phyloP scores from a whole-genome alignment of 768 basidiomycete genomes.

The Leccinum subgranulosum region DNA sequence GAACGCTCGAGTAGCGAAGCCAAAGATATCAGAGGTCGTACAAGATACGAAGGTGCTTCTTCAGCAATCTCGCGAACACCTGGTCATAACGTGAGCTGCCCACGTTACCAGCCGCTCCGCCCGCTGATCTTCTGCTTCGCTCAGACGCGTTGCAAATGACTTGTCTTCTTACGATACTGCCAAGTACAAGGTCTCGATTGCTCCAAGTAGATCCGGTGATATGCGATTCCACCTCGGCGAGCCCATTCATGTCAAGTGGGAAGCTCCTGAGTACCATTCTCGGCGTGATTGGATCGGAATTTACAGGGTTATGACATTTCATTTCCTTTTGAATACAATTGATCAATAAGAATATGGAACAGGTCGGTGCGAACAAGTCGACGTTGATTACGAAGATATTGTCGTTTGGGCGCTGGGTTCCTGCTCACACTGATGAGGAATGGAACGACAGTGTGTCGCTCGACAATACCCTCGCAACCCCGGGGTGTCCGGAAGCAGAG shows the following conservation, averaged over 20 bases:
- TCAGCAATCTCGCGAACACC: conserved; percentile 84
- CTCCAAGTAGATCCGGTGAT: conserved; percentile 49
- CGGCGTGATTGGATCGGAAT: conserved; percentile 96
- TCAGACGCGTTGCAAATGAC: conserved; percentile 77
- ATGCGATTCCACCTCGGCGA: conserved; percentile 87
- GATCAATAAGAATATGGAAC: conserved; percentile 6
- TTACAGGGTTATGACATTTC: conserved; percentile 59
- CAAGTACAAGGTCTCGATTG: conserved; percentile 69
- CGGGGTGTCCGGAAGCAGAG: conserved; percentile 42
- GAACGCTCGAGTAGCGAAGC: conserved; percentile 57
- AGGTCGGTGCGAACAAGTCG: conserved; percentile 88
- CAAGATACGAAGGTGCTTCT: conserved; percentile 90
- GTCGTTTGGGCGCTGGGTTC: conserved; percentile 89
- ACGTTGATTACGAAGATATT: conserved; percentile 79
- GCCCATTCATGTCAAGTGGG: conserved; percentile 83
- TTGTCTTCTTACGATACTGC: conserved; percentile 74
- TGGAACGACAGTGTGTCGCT: conserved; percentile 87
- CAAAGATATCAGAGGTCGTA: conserved; percentile 83
- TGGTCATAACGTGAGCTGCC: conserved; percentile 82
- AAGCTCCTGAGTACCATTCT: conserved; percentile 82
- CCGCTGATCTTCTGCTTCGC: background rate
- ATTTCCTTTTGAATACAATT: background rate
- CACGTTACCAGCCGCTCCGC: background rate
- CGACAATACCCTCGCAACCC: conserved; percentile 36
- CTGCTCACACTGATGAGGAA: conserved; percentile 78